Evolutionary conservation across 202 grass and related monocot species (phyloP), one percentile per base, ranked within the genome.

Genomic region (Dendrocalamus latiflorus): DNA sequence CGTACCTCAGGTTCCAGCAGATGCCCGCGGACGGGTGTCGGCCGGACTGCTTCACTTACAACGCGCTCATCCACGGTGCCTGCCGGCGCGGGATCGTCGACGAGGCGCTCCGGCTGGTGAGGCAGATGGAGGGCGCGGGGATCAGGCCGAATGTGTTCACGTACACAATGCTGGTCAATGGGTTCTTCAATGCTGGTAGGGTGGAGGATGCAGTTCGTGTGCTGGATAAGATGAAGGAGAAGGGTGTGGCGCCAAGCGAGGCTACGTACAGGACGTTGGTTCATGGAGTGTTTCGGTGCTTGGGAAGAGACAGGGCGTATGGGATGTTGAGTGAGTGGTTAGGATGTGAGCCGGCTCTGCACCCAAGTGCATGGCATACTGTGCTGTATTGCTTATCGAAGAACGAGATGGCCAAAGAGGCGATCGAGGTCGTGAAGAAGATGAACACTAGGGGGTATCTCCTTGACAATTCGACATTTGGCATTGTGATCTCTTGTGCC

Each of bases 1-100:
- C 91, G 16, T 93, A 96, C 82, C 91, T 96, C 69, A 87, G 77
- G 82, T 96, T 96, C 70, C 93, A 96, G 77, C 93, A 96, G 86
- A 96, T 96, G 91, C 64, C 84, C 1, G 87, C 93, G 0, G 90
- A 96, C 0, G 72, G 77, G 11, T 93, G 93, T 44, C 16, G 6
- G 4, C 88, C 88, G n/a, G 0, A 96, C 66, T 74, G n/a, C n/a
- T n/a, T n/a, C n/a, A n/a, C n/a, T n/a, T n/a, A n/a, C n/a, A n/a
- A n/a, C n/a, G n/a, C n/a, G 78, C 68, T 96, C 88, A 71, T 93
- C 47, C 90, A 93, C 6, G 93, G 93, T 21, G 90, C 89, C 9
- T 96, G 91, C 48, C 58, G 54, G 42, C 41, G 41, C 0, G n/a
- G 93, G 76, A 96, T 96, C 4, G 21, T 91, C 0, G 82, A 93